These are phyloP conservation scores for Cryptococcus sp. DNA, from an alignment of 1,284 basidiomycete species.

Conservation along the genomic window DNA sequence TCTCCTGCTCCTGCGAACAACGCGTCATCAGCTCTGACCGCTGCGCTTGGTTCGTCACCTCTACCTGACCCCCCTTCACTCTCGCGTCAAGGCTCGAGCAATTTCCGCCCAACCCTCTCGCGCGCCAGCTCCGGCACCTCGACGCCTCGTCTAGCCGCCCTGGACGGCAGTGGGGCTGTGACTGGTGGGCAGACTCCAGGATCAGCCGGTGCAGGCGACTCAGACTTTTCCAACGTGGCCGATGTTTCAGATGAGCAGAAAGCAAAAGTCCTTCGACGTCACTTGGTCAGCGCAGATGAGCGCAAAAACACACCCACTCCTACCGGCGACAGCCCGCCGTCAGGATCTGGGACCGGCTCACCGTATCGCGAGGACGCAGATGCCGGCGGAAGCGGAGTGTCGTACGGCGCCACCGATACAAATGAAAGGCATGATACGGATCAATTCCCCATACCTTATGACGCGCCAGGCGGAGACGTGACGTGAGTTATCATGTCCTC, in stretches of 20 bases:
- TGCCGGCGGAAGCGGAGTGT: conserved; percentile 14
- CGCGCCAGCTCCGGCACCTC: conserved; percentile 13
- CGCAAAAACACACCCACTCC: conserved; percentile 47
- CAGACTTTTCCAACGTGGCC: conserved; percentile 40
- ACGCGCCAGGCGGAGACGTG: conserved; percentile 81
- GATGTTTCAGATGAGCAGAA: conserved; percentile 71
- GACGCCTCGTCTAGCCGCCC: conserved; percentile 3
- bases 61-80: conserved; percentile 2
- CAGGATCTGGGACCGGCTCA: conserved; percentile 7
- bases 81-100: conserved; percentile 5
- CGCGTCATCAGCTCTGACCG: conserved; percentile 24
- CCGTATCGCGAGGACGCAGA: conserved; percentile 5
- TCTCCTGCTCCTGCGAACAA: conserved; percentile 1
- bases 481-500: conserved; percentile 64
- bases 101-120: conserved; percentile 3
- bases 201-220: conserved; percentile 29
- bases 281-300: conserved; percentile 75
- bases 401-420: conserved; percentile 15
- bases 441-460: conserved; percentile 80
- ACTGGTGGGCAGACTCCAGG: conserved; percentile 3
- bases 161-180: conserved; percentile 1
- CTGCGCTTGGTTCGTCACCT: conserved; percentile 16
- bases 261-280: conserved; percentile 72
- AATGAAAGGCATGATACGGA: conserved; percentile 35
- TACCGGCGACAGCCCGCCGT: conserved; percentile 4